These are phyloP conservation scores for Theileria annulata DNA, from an alignment of 169 alveolate genomes.

Conservation along the genomic window DNA sequence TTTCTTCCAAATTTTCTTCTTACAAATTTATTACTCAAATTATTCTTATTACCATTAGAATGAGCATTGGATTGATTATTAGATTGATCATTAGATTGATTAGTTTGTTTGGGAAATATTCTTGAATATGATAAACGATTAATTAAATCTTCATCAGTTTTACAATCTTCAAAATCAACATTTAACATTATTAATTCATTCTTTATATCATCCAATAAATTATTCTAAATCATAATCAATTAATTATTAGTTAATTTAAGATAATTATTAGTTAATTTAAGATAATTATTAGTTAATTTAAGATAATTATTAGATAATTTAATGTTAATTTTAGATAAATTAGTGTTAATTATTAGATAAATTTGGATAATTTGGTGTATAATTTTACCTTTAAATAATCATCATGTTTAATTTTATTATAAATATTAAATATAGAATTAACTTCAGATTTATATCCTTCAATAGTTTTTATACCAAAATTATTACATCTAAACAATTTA, in stretches of 20 bases:
- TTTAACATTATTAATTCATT: conserved; percentile 21
- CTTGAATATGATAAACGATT: conserved; percentile 57
- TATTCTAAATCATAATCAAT: background rate
- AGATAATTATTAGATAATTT: no score
- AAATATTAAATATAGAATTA: conserved; percentile 24
- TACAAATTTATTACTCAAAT: no score
- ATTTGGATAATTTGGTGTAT: no score
- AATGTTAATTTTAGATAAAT: no score
- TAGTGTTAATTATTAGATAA: no score
- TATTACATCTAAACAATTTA: conserved; percentile 33
- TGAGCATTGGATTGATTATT: no score
- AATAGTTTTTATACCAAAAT: conserved; percentile 27
- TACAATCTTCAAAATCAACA: conserved; percentile 51
- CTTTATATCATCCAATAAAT: conserved; percentile 40
- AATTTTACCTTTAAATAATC: background rate
- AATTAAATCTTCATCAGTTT: conserved; percentile 32
- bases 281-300: no score
- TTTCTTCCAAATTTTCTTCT: background rate
- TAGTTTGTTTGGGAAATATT: conserved; percentile 27
- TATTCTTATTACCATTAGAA: no score
- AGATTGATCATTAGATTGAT: no score
- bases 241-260: no score
- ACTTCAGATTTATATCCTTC: conserved; percentile 50
- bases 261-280: no score
- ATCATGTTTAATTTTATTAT: conserved; percentile 33